phyloP scores from a whole-genome alignment of 2,329 filamentous ascomycete genomes.

The Paraphoma sp. region DNA sequence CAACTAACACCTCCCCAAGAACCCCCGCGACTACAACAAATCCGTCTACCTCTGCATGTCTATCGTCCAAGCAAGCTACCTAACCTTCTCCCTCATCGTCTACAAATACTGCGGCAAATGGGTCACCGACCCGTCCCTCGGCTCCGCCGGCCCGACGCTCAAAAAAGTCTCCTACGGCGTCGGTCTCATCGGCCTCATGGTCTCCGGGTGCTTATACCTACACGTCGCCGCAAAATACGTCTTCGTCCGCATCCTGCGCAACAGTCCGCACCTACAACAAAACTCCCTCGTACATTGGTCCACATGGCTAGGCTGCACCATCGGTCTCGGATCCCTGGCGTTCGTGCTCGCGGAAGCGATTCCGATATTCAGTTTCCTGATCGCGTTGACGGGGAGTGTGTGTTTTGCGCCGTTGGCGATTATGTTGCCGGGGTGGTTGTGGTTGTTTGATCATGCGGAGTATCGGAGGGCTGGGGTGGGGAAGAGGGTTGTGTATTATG shows the following conservation, averaged over 20 bases:
- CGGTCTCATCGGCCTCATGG: conserved; percentile 60
- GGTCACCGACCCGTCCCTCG: conserved; percentile 68
- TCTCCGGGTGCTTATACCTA: conserved; percentile 56
- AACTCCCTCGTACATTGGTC: conserved; percentile 58
- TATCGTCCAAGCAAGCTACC: conserved; percentile 61
- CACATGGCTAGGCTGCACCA: conserved; percentile 50
- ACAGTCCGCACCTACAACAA: conserved; percentile 58
- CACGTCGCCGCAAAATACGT: conserved; percentile 63
- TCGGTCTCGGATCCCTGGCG: conserved; percentile 55
- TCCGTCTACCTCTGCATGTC: conserved; percentile 66
- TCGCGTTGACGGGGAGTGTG: conserved; percentile 29
- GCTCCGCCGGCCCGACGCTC: conserved; percentile 64
- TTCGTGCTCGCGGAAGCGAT: conserved; percentile 58
- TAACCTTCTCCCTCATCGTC: conserved; percentile 64
- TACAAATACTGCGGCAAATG: conserved; percentile 65
- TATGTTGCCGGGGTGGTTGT: conserved; percentile 55
- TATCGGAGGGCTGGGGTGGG: conserved; percentile 43
- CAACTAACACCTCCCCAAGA: conserved; percentile 12
- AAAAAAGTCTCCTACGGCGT: conserved; percentile 69
- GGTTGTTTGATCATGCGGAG: conserved; percentile 56
- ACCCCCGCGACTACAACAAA: conserved; percentile 66
- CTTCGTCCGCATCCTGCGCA: conserved; percentile 62
- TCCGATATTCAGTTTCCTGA: conserved; percentile 52
- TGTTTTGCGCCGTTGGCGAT: background rate
- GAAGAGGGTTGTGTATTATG: conserved; percentile 45